These are phyloP conservation scores for Pythium scleroteichum DNA, from an alignment of 352 stramenopile species.

Conservation along the genomic window DNA sequence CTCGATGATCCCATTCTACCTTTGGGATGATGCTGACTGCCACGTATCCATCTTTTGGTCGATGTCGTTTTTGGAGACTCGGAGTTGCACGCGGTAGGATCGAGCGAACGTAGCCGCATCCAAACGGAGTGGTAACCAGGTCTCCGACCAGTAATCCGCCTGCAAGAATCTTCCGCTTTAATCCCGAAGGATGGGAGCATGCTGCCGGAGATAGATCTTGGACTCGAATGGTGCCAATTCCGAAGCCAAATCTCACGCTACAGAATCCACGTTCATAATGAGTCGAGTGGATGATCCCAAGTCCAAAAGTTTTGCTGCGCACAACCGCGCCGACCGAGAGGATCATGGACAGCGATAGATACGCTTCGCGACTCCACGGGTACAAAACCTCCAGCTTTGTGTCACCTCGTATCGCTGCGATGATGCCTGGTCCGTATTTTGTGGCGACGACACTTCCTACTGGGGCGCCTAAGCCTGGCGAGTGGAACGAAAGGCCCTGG, in stretches of 20 bases:
- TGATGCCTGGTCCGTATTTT: conserved; percentile 54
- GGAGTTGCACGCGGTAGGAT: neutral
- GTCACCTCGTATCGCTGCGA: conserved; percentile 62
- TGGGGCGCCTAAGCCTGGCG: conserved; percentile 14
- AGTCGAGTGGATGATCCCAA: conserved; percentile 66
- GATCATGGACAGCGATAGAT: conserved; percentile 50
- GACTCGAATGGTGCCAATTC: conserved; percentile 57
- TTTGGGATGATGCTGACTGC: conserved; percentile 16
- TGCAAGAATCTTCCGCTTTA: conserved; percentile 29
- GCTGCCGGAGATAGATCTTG: conserved; percentile 40
- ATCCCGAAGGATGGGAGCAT: conserved; percentile 33
- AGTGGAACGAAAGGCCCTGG: conserved; percentile 51
- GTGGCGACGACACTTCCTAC: conserved; percentile 71
- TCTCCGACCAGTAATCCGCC: conserved; percentile 46
- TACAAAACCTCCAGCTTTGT: conserved; percentile 67
- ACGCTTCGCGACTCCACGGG: conserved; percentile 65
- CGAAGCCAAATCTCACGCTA: conserved; percentile 65
- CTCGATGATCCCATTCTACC: neutral
- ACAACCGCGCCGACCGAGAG: conserved; percentile 52
- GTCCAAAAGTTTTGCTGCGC: conserved; percentile 45
- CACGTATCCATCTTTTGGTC: neutral
- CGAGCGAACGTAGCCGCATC: conserved; percentile 35
- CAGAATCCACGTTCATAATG: conserved; percentile 61
- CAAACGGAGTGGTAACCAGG: conserved; percentile 72
- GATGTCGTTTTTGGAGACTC: neutral